phyloP scores from a whole-genome alignment of 1,284 basidiomycete species.

The Trichosporon sp. region DNA sequence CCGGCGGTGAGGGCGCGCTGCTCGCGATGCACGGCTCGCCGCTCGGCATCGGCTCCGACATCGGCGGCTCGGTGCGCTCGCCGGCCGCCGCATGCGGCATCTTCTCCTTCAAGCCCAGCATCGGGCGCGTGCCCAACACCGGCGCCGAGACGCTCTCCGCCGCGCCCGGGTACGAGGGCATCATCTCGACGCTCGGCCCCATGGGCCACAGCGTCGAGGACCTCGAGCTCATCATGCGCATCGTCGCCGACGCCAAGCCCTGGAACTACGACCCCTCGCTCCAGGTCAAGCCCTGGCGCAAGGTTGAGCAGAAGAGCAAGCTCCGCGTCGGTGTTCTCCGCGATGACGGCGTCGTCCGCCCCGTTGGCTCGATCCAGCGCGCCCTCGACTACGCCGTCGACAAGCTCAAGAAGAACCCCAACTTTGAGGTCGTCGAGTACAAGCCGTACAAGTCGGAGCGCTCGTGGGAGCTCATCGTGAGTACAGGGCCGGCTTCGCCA shows the following conservation, averaged over 20 bases:
- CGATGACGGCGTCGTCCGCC: slow-evolving; percentile 61
- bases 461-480: slow-evolving; percentile 33
- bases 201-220: slow-evolving; percentile 58
- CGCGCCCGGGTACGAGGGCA: slow-evolving; percentile 33
- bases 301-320: slow-evolving; percentile 54
- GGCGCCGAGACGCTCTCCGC: slow-evolving; percentile 25
- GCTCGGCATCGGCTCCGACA: slow-evolving; percentile 58
- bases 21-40: slow-evolving; percentile 58
- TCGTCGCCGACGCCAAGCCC: slow-evolving; percentile 51
- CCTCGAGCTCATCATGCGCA: slow-evolving; percentile 60
- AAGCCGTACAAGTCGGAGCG: slow-evolving; percentile 22
- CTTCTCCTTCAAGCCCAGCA: slow-evolving; percentile 44
- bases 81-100: slow-evolving; percentile 42
- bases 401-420: slow-evolving; percentile 27
- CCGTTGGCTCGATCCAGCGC: slow-evolving; percentile 50
- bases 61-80: slow-evolving; percentile 26
- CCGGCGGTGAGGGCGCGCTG: slow-evolving; percentile 63
- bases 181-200: slow-evolving; percentile 55
- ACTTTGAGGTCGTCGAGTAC: slow-evolving; percentile 36
- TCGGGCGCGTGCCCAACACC: slow-evolving; percentile 37
- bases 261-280: slow-evolving; percentile 61
- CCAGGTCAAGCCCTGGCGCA: slow-evolving; percentile 54
- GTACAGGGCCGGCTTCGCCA: neutral
- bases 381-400: slow-evolving; percentile 40
- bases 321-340: slow-evolving; percentile 41